phyloP scores from a whole-genome alignment of 805 yeast genomes.

The Limtongozyma cylindracea region DNA sequence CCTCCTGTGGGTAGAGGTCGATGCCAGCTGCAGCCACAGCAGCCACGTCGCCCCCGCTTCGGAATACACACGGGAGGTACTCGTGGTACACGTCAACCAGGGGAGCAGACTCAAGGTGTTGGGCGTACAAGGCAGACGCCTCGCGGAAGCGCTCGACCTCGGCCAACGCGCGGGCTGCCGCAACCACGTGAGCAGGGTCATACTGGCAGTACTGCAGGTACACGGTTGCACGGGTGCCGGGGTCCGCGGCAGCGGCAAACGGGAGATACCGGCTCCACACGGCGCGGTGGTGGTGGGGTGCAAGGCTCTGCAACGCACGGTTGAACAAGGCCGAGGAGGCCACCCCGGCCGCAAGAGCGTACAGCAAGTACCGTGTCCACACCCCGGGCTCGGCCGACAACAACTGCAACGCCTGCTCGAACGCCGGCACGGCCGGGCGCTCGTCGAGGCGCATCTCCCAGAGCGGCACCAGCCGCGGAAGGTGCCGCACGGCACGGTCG shows the following conservation, averaged over 20 bases:
- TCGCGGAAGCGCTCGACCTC: background rate
- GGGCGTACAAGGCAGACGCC: background rate
- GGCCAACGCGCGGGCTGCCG: background rate
- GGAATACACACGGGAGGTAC: background rate
- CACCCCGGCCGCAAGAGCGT: conserved; percentile 12
- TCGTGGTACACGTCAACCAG: background rate
- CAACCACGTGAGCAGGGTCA: background rate
- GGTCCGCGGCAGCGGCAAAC: background rate
- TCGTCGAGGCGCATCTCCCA: conserved; percentile 26
- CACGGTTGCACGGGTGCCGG: too few species aligned
- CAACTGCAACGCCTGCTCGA: conserved; percentile 17
- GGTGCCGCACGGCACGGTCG: conserved; percentile 20
- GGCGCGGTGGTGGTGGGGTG: background rate
- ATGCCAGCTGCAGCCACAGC: background rate
- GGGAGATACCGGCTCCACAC: background rate
- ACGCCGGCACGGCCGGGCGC: conserved; percentile 12
- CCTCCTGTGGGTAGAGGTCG: background rate
- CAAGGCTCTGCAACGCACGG: conserved; percentile 7
- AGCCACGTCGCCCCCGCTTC: background rate
- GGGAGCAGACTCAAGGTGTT: background rate
- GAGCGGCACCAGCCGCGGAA: conserved; percentile 21
- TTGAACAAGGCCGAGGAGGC: too few species aligned
- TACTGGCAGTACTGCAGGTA: too few species aligned
- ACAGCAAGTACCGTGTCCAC: conserved; percentile 25
- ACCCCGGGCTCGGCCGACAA: conserved; percentile 18